Conservation (phyloP, 2,329 filamentous ascomycete species). For the Cytospora schulzeri region DNA sequence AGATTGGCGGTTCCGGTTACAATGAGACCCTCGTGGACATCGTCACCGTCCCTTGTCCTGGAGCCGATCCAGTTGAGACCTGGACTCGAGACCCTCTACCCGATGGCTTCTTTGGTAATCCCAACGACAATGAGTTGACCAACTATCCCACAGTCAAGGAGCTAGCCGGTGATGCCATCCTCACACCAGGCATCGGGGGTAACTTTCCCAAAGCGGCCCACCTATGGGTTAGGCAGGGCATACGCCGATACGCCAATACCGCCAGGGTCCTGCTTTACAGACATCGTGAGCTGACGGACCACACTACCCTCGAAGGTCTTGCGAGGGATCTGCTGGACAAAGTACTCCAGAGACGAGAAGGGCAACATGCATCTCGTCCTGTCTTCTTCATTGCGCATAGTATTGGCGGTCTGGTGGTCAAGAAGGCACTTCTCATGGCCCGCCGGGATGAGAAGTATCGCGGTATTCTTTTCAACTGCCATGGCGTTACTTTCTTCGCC, state of each 20-base stretch:
- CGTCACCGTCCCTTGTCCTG: constrained; percentile 56
- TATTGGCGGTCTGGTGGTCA: constrained; percentile 61
- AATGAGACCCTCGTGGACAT: constrained; percentile 58
- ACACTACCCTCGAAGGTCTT: constrained; percentile 46
- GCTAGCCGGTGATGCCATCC: constrained; percentile 36
- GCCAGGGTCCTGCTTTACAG: constrained; percentile 56
- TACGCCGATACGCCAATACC: constrained; percentile 49
- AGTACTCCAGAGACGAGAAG: constrained; percentile 38
- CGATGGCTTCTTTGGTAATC: constrained; percentile 48
- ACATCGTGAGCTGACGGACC: constrained; percentile 47
- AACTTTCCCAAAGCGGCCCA: constrained; percentile 39
- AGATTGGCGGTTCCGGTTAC: constrained; percentile 46
- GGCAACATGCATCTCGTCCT: constrained; percentile 46
- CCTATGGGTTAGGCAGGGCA: constrained; percentile 57
- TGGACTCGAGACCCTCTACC: constrained; percentile 55
- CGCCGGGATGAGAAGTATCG: constrained; percentile 41
- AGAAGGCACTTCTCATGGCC: constrained; percentile 56
- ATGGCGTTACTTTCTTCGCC: constrained; percentile 62
- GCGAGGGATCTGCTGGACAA: constrained; percentile 52
- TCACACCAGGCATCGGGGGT: constrained; percentile 38
- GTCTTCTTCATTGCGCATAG: constrained; percentile 64
- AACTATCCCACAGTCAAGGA: constrained; percentile 37
- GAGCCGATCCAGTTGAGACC: constrained; percentile 53
- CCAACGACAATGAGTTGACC: constrained; percentile 32
- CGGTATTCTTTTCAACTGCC: constrained; percentile 56